Conservation (phyloP, 176 grass and related monocot species). For the Ensete glaucum region DNA sequence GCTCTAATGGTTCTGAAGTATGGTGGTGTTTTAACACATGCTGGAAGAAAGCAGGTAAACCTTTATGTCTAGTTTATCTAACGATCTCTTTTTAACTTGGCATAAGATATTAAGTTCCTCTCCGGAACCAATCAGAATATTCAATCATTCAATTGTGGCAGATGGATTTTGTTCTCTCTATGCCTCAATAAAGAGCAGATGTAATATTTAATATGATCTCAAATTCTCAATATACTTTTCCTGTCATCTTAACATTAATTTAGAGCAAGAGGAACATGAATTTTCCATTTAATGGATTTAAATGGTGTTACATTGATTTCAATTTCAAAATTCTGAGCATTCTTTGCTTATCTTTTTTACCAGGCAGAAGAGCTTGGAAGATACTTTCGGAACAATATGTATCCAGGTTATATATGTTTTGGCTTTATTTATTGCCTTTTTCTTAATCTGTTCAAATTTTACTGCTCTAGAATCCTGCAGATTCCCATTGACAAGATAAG, state of each 20-base stretch:
- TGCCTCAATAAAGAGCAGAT: background rate
- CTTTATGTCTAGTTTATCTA: conserved; percentile 10
- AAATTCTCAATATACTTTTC: background rate
- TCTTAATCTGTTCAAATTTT: background rate
- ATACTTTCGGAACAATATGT: conserved; percentile 95
- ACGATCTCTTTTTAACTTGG: background rate
- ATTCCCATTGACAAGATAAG: too few relatives aligned
- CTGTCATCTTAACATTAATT: background rate
- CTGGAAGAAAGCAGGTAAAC: conserved; percentile 86
- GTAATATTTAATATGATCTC: too few relatives aligned
- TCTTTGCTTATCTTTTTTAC: conserved; percentile 13
- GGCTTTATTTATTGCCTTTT: conserved; percentile 5
- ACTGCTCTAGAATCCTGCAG: too few relatives aligned
- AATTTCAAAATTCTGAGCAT: background rate
- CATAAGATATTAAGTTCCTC: background rate
- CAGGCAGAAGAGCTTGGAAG: conserved; percentile 96
- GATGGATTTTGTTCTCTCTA: too few relatives aligned
- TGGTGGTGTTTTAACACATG: conserved; percentile 92
- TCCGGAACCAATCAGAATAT: background rate
- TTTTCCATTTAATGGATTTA: background rate
- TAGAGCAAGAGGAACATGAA: background rate
- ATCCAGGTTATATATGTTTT: conserved; percentile 51
- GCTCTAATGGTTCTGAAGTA: conserved; percentile 97
- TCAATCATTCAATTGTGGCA: background rate
- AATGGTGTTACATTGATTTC: background rate